phyloP scores from a whole-genome alignment of 164 flowering plant species.

The Kalanchoe fedtschenkoi region DNA sequence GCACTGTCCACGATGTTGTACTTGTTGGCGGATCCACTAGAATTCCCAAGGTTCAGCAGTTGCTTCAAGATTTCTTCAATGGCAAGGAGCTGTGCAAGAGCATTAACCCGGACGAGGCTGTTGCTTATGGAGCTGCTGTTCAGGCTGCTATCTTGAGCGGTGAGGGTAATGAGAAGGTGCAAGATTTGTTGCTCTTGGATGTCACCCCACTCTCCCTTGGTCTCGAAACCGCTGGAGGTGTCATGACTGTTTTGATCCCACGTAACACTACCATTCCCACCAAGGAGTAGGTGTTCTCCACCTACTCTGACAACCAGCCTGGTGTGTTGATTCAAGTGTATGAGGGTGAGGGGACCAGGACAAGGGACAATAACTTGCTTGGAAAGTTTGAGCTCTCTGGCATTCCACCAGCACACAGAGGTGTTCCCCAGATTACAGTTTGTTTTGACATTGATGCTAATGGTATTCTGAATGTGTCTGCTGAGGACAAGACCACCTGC shows the following conservation, averaged over 20 bases:
- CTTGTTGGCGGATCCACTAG: constrained; percentile 1
- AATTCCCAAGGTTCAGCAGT: constrained; percentile 2
- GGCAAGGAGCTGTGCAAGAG: not conserved
- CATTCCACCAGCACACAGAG: not conserved
- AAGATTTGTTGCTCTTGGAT: not conserved
- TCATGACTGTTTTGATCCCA: constrained; percentile 1
- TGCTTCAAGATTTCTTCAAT: not conserved
- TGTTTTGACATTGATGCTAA: not conserved
- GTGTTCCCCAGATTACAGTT: constrained; percentile 1
- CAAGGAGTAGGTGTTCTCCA: not conserved
- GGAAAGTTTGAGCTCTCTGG: constrained; percentile 1
- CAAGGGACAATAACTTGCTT: constrained; percentile 1
- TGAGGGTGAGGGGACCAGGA: not conserved
- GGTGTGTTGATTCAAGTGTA: not conserved
- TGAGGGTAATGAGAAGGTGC: constrained; percentile 1
- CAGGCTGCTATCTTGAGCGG: constrained; percentile 3
- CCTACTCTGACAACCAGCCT: not conserved
- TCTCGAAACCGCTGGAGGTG: not conserved
- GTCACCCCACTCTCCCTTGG: not conserved
- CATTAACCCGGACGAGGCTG: not conserved
- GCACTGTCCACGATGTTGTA: not conserved
- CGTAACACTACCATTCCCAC: constrained; percentile 3
- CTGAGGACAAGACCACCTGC: constrained; percentile 2
- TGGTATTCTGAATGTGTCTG: not conserved
- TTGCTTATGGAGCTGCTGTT: not conserved